These are phyloP conservation scores for Francoa sonchifolia DNA, from an alignment of 441 rosid species.

Conservation along the genomic window DNA sequence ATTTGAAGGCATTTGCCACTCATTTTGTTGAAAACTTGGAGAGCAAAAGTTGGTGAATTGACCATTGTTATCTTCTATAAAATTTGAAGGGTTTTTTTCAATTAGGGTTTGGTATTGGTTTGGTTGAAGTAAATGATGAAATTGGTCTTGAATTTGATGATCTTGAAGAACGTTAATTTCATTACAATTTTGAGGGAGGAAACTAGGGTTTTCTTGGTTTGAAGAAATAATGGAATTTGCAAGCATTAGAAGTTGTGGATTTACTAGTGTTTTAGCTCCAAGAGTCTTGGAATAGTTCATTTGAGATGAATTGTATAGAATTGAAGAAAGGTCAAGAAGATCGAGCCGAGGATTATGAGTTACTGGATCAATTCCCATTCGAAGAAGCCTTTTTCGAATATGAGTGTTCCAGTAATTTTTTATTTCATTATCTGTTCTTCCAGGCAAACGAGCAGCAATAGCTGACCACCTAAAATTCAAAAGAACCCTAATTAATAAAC, in stretches of 20 bases:
- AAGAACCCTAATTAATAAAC: no score
- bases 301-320: conserved; percentile 33
- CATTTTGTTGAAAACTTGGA: conserved; percentile 13
- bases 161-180: conserved; percentile 20
- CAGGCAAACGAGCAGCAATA: conserved; percentile 77
- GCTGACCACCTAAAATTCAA: conserved; percentile 86
- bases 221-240: conserved; percentile 41
- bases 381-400: conserved; percentile 61
- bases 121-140: conserved; percentile 19
- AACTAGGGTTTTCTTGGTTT: conserved; percentile 13
- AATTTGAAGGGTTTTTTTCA: conserved; percentile 22
- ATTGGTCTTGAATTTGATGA: conserved; percentile 18
- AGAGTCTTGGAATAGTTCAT: conserved; percentile 31
- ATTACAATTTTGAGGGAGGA: conserved; percentile 21
- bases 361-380: conserved; percentile 86
- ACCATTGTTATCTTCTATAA: no score
- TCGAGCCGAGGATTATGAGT: conserved; percentile 78
- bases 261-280: conserved; percentile 29
- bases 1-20: conserved; percentile 21
- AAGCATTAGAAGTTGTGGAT: conserved; percentile 46
- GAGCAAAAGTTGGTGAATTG: conserved; percentile 5
- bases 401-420: conserved; percentile 94
- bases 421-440: conserved; percentile 90
- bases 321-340: conserved; percentile 64
- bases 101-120: conserved; percentile 17